Evolutionary conservation across 2,329 filamentous ascomycete species (phyloP), one percentile per base, ranked within the genome.

Genomic region (Colletotrichum neosansevieriae): DNA sequence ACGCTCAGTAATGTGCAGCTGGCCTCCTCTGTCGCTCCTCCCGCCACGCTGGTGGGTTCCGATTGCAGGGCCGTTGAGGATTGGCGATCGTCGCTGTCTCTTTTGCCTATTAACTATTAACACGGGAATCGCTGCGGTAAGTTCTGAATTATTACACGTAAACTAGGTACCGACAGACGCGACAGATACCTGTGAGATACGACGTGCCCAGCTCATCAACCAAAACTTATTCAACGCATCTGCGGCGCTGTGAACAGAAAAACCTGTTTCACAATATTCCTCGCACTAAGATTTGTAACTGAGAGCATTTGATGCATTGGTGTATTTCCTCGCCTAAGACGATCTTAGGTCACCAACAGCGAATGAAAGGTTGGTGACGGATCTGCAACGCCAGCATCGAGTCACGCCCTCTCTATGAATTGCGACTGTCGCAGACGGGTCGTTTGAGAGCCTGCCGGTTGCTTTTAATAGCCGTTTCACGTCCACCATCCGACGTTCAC

Each of bases 391-490:
- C 47, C 53, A 40, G 61, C 40, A 50, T 59, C 65, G 61, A 68
- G 61, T 53, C 64, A 67, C 64, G 64, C 19, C 49, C 9, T 40
- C 15, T 17, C 54, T 36, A 21, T 21, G 40, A 58, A 57, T 59
- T 53, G 49, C 38, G 49, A 29, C 47, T 59, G 54, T 65, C 61
- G 61, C 65, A 58, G 65, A 56, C 65, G 47, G 45, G 56, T 17
- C 65, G 65, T 61, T 36, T 56, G 65, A 54, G 38, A 47, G 32
- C 49, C 57, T 40, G 21, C 65, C 61, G 6, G 65, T 54, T 49
- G 65, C 65, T 68, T 68, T 68, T 65, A 68, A 65, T 59, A 68
- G 54, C 60, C 36, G 65, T 65, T 68, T 68, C 65, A 68, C 61
- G 13, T 64, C 54, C 17, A n/a, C 47, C 61, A 40, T 59, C 65